Percentiles rank a stretch among this genome's conserved stretches.
These are phyloP conservation scores for Wallacemonas sp. DNA, from an alignment of 208 protist genomes.

Conservation along the genomic window DNA sequence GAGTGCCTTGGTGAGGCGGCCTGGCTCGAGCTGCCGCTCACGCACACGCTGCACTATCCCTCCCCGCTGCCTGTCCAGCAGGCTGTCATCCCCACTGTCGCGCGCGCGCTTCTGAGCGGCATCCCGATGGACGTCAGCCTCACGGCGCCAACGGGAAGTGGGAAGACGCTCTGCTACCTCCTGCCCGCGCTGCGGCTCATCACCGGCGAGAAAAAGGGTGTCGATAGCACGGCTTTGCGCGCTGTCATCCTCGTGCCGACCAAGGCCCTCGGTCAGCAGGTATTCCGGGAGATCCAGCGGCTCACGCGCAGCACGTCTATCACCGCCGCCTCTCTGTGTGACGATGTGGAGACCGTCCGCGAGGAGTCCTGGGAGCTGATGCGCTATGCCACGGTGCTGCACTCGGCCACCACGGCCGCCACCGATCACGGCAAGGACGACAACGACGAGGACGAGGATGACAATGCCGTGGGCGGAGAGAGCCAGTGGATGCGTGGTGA, in stretches of 20 bases:
- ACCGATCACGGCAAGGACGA: not conserved
- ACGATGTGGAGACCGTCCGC: conserved; percentile 30
- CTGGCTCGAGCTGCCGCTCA: conserved; percentile 70
- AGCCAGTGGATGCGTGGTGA: not conserved
- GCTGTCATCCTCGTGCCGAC: conserved; percentile 85
- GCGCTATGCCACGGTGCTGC: conserved; percentile 25
- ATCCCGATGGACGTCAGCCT: conserved; percentile 89
- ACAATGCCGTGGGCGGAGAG: conserved; percentile 10
- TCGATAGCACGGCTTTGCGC: conserved; percentile 69
- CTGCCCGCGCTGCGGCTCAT: conserved; percentile 74
- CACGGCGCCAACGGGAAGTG: conserved; percentile 88
- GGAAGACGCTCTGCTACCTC: conserved; percentile 91
- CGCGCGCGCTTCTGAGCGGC: conserved; percentile 60
- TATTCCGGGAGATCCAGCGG: conserved; percentile 61
- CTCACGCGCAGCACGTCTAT: conserved; percentile 78
- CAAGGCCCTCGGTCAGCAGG: conserved; percentile 78
- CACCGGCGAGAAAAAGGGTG: conserved; percentile 48
- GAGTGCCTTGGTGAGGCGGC: conserved; percentile 30
- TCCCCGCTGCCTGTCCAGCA: conserved; percentile 82
- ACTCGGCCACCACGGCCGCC: not conserved
- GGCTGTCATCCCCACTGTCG: conserved; percentile 71
- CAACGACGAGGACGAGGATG: not conserved
- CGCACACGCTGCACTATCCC: conserved; percentile 55
- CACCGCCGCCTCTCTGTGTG: conserved; percentile 57
- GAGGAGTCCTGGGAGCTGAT: conserved; percentile 59